phyloP scores from a whole-genome alignment of 371 early-diverging fungal genomes.

The Haplosporangium sp. region DNA sequence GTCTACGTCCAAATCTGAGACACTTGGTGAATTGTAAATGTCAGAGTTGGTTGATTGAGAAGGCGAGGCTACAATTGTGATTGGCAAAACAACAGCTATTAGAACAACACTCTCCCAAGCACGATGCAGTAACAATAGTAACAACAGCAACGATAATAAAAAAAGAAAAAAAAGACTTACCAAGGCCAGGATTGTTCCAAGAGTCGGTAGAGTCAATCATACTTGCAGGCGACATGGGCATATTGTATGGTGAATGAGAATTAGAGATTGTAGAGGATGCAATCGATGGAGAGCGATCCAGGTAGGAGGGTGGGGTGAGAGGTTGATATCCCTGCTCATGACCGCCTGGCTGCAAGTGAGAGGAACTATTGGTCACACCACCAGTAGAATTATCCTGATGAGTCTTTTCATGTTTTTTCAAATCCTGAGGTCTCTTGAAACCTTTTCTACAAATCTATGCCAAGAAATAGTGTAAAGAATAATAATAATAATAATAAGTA shows the following conservation, averaged over 20 bases:
- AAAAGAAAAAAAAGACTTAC: slow-evolving; percentile 18
- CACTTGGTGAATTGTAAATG: slow-evolving; percentile 32
- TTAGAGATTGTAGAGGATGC: slow-evolving; percentile 26
- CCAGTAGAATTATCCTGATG: slow-evolving; percentile 68
- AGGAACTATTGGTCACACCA: slow-evolving; percentile 29
- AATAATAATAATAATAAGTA: not conserved
- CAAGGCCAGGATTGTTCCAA: slow-evolving; percentile 48
- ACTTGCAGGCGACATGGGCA: slow-evolving; percentile 48
- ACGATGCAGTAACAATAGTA: not conserved
- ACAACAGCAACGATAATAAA: not conserved
- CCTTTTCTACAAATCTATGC: slow-evolving; percentile 81
- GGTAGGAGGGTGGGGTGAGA: slow-evolving; percentile 53
- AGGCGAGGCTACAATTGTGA: slow-evolving; percentile 37
- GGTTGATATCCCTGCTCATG: slow-evolving; percentile 23
- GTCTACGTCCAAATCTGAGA: slow-evolving; percentile 28
- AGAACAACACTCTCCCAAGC: not conserved
- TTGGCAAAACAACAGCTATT: not conserved
- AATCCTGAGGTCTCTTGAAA: slow-evolving; percentile 95
- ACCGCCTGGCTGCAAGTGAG: slow-evolving; percentile 22
- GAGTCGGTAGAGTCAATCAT: slow-evolving; percentile 34
- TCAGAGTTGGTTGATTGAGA: slow-evolving; percentile 48
- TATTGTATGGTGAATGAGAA: slow-evolving; percentile 32
- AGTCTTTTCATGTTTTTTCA: slow-evolving; percentile 92
- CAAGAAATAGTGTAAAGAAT: slow-evolving; percentile 23
- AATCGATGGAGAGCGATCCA: slow-evolving; percentile 48